These are phyloP conservation scores for Artemisia tridentata DNA, from an alignment of 129 eudicot genomes.

Conservation along the genomic window DNA sequence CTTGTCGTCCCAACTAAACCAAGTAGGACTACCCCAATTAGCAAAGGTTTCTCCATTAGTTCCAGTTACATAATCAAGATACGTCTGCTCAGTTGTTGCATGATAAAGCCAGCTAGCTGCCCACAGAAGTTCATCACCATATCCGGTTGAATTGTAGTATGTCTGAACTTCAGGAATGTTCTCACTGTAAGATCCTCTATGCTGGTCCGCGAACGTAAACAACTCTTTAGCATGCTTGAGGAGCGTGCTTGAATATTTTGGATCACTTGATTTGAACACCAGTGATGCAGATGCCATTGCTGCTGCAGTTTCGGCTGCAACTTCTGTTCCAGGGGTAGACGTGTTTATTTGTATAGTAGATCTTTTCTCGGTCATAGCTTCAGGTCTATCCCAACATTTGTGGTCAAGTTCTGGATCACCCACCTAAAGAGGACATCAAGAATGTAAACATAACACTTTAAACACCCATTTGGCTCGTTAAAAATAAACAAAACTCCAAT, in stretches of 20 bases:
- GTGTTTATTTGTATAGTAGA: slow-evolving; percentile 66
- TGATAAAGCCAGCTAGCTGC: slow-evolving; percentile 98
- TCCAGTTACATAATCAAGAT: slow-evolving; percentile 72
- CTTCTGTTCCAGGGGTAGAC: slow-evolving; percentile 83
- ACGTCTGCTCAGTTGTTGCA: slow-evolving; percentile 66
- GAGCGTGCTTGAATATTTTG: slow-evolving; percentile 64
- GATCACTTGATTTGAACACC: slow-evolving; percentile 61
- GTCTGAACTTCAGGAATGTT: slow-evolving; percentile 82
- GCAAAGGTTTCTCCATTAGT: slow-evolving; percentile 64
- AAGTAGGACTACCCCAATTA: slow-evolving; percentile 81
- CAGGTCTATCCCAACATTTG: slow-evolving; percentile 91
- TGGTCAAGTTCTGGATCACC: slow-evolving; percentile 86
- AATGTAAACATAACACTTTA: background rate
- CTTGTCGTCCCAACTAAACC: slow-evolving; percentile 99
- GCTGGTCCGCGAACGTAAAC: slow-evolving; percentile 72
- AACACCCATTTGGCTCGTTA: background rate
- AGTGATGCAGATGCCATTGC: slow-evolving; percentile 95
- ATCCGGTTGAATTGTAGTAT: slow-evolving; percentile 88
- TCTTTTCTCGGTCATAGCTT: slow-evolving; percentile 73
- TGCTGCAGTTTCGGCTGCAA: slow-evolving; percentile 97
- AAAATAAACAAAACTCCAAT: background rate
- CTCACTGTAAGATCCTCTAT: slow-evolving; percentile 67
- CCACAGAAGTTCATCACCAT: slow-evolving; percentile 99
- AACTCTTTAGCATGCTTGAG: slow-evolving; percentile 82
- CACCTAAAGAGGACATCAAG: slow-evolving; percentile 43